phyloP scores from a whole-genome alignment of 129 eudicot genomes.

The Artemisia annua region DNA sequence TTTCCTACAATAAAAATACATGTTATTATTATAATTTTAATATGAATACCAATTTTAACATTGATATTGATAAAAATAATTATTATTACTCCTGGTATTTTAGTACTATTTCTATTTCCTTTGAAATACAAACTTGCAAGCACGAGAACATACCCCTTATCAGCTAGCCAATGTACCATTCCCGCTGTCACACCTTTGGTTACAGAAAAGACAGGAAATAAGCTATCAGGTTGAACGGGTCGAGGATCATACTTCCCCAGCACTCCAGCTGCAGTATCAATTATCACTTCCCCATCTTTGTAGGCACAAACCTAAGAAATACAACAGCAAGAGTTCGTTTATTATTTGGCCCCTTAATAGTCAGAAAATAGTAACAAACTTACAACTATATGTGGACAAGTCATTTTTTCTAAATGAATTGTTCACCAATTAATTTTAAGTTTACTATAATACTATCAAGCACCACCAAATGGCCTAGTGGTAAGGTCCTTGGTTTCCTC shows the following conservation, averaged over 20 bases:
- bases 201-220: constrained; percentile 87
- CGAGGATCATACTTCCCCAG: constrained; percentile 96
- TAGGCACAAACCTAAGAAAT: constrained; percentile 82
- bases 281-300: constrained; percentile 90
- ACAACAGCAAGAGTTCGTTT: neutral
- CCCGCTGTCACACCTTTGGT: constrained; percentile 91
- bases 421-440: too few species aligned
- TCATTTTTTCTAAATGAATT: too few species aligned
- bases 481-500: too few species aligned
- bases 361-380: too few species aligned
- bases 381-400: too few species aligned
- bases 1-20: constrained; percentile 50
- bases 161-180: constrained; percentile 90
- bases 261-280: constrained; percentile 95
- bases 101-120: too few species aligned
- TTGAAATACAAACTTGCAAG: neutral
- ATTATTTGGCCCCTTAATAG: too few species aligned
- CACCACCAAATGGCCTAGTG: too few species aligned
- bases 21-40: neutral
- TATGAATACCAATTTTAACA: too few species aligned
- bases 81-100: too few species aligned
- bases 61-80: too few species aligned
- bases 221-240: constrained; percentile 91
- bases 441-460: too few species aligned
- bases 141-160: constrained; percentile 62